Percentiles rank a stretch among this genome's conserved stretches.
phyloP scores from a whole-genome alignment of 2,329 filamentous ascomycete species.

The Fusarium tjaetaba region DNA sequence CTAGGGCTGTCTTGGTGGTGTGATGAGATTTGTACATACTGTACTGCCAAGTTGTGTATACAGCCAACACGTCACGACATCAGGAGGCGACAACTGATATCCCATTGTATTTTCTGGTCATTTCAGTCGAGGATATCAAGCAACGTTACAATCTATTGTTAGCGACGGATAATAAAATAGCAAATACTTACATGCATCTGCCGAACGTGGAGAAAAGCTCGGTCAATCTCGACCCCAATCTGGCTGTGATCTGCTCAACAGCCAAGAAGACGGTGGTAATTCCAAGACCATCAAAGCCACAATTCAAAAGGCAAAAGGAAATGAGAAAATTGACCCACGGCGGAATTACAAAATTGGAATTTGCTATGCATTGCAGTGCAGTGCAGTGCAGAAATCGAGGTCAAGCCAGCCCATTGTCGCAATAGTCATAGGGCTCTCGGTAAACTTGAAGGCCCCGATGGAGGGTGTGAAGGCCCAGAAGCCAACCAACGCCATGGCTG shows the following conservation, averaged over 20 bases:
- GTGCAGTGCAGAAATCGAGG: not conserved
- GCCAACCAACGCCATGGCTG: not conserved
- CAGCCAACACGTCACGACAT: not conserved
- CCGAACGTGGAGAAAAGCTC: conserved; percentile 32
- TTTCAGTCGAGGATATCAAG: not conserved
- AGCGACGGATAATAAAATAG: not conserved
- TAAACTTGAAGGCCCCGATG: conserved; percentile 20
- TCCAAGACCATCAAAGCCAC: conserved; percentile 19
- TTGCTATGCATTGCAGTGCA: not conserved
- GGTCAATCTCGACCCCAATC: conserved; percentile 6
- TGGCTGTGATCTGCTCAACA: conserved; percentile 14
- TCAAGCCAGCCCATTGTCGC: not conserved
- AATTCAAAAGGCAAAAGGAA: conserved; percentile 9
- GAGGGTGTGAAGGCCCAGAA: conserved; percentile 17
- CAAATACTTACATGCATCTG: conserved; percentile 23
- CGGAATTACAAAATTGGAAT: not conserved
- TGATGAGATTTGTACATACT: not conserved
- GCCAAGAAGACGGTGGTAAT: not conserved
- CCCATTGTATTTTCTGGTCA: not conserved
- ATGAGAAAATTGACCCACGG: conserved; percentile 8
- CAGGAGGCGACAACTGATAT: not conserved
- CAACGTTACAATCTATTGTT: conserved; percentile 19
- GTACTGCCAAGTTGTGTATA: not conserved
- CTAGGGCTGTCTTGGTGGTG: conserved; percentile 15
- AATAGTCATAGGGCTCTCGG: conserved; percentile 14